A percentile compares a stretch with the other conserved stretches of the same genome.
phyloP scores from a whole-genome alignment of 2,329 filamentous ascomycete species.

The Pyrenochaeta sp. region DNA sequence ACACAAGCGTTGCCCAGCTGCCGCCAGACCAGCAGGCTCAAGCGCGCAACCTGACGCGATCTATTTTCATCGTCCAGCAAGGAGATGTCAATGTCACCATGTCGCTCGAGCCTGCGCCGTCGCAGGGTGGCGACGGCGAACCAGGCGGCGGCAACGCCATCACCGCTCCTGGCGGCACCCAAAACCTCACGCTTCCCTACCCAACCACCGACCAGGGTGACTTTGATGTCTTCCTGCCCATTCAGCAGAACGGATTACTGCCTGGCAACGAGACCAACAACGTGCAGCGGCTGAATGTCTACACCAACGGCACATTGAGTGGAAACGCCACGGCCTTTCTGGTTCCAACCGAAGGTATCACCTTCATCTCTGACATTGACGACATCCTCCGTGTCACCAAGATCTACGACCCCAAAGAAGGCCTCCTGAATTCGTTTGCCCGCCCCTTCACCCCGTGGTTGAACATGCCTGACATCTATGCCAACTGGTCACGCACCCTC shows the following conservation, averaged over 20 bases:
- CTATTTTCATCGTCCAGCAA: constrained; percentile 81
- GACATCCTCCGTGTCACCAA: constrained; percentile 83
- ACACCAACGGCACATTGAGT: constrained; percentile 68
- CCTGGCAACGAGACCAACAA: constrained; percentile 70
- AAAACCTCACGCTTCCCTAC: constrained; percentile 71
- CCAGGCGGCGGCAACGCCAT: constrained; percentile 60
- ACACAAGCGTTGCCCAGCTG: constrained; percentile 67
- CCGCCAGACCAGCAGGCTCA: constrained; percentile 68
- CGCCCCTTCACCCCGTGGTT: constrained; percentile 74
- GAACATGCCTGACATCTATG: constrained; percentile 82
- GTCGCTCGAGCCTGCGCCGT: constrained; percentile 66
- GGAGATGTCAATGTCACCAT: constrained; percentile 69
- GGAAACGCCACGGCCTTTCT: constrained; percentile 82
- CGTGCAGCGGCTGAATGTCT: constrained; percentile 74
- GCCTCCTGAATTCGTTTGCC: constrained; percentile 79
- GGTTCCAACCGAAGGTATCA: constrained; percentile 74
- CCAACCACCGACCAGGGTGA: constrained; percentile 74
- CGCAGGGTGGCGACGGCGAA: constrained; percentile 62
- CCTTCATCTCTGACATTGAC: constrained; percentile 79
- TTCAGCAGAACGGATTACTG: constrained; percentile 64
- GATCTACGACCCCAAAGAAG: constrained; percentile 79
- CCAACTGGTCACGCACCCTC: constrained; percentile 74
- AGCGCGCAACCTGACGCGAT: constrained; percentile 75
- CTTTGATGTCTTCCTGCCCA: constrained; percentile 74
- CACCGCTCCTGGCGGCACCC: constrained; percentile 66